Base-by-base conservation (phyloP, 2,329 filamentous ascomycete genomes). In the Tolypocladium guangdongense region DNA sequence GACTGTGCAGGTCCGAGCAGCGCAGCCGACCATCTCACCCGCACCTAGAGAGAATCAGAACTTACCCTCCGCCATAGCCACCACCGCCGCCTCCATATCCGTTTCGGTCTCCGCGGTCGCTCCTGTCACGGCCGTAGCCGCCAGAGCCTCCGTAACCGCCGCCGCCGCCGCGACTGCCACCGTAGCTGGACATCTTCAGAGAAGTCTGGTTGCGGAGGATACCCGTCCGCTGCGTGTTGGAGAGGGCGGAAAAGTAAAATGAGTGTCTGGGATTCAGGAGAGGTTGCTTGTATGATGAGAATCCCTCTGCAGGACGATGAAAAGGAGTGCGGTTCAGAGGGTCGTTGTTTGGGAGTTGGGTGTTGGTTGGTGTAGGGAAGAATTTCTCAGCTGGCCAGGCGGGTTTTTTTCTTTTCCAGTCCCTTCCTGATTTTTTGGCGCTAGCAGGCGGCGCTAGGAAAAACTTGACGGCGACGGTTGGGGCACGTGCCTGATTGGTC, bases 131-230 rank as follows among this genome's bases (percentile, higher is more conserved):
- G 60, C 69, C 65, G 57, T 70, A 72, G 60, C 71, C 66, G 58
- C 67, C 64, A 52, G 67, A 62, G 33, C 59, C 59, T 52, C 59
- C 64, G 55, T 64, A 63, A 43, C 67, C 63, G 50, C 64, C 60
- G 54, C 66, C 68, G 54, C 60, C 64, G 24, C 41, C 41, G n/a
- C 41, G 41, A 45, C 39, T 16, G 57, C 71, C 64, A 30, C 69
- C 65, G 62, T 72, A 71, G 67, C 74, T 75, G 63, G 75, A 78
- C 75, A 78, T 77, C 54, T 61, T 71, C 54, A 51, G 49, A 51
- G 52, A 56, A 53, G 49, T 59, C 55, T 62, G 43, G 50, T 49
- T 10, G 47, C 18, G 27, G 36, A 18, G 35, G 20, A 24, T 32
- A 39, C 50, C 38, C 37, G 47, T 54, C 52, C 47, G 53, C n/a